phyloP scores from a whole-genome alignment of 345 rosid species.

The Boechera divaricarpa region DNA sequence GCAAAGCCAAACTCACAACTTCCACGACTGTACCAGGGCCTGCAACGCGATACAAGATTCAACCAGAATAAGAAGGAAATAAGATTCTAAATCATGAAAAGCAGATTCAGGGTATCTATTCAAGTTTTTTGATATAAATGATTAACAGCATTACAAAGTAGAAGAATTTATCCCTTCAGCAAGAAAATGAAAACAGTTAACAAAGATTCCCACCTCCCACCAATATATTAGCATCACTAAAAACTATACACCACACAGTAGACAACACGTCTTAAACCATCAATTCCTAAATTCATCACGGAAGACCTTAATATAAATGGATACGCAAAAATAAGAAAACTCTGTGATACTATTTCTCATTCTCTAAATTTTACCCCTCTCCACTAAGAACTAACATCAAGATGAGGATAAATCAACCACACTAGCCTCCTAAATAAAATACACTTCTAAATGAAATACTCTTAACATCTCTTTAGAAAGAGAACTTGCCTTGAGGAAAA shows the following conservation, averaged over 20 bases:
- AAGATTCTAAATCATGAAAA: conserved; percentile 10
- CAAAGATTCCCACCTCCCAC: conserved; percentile 19
- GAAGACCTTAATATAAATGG: not conserved
- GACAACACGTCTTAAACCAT: conserved; percentile 6
- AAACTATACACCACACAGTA: conserved; percentile 11
- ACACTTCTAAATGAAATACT: conserved; percentile 22
- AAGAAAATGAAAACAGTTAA: conserved; percentile 29
- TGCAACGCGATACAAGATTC: conserved; percentile 43
- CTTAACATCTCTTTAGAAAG: conserved; percentile 21
- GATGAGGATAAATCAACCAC: conserved; percentile 4
- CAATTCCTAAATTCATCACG: conserved; percentile 12
- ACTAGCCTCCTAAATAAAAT: not conserved
- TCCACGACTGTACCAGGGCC: conserved; percentile 64
- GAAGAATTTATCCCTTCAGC: conserved; percentile 19
- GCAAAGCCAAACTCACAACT: conserved; percentile 59
- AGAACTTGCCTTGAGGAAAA: conserved; percentile 60
- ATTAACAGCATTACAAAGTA: conserved; percentile 11
- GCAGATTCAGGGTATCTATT: conserved; percentile 14
- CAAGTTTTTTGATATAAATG: not conserved
- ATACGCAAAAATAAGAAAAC: conserved; percentile 13
- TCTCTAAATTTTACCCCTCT: conserved; percentile 12
- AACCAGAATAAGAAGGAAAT: conserved; percentile 26
- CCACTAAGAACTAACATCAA: conserved; percentile 14
- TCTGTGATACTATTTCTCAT: conserved; percentile 21
- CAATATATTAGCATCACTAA: conserved; percentile 19